phyloP scores from a whole-genome alignment of 2,329 filamentous ascomycete species.

The Pestalotiopsis sp. region DNA sequence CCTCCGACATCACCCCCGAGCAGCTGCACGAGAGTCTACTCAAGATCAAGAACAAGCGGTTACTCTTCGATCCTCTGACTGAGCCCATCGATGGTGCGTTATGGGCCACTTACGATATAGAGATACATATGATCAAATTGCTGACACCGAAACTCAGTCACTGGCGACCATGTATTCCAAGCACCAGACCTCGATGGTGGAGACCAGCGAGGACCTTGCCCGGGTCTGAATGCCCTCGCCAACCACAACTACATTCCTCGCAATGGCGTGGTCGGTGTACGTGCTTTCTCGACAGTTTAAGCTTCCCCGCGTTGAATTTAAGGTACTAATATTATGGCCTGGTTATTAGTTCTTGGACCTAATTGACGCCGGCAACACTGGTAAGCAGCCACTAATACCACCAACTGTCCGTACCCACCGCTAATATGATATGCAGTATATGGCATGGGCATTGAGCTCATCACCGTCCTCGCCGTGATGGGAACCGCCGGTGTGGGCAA shows the following conservation, averaged over 20 bases:
- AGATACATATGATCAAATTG: background rate
- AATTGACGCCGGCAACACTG: conserved; percentile 35
- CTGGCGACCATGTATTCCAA: conserved; percentile 21
- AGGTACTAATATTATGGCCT: background rate
- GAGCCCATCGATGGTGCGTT: conserved; percentile 20
- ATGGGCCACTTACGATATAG: background rate
- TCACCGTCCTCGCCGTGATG: conserved; percentile 44
- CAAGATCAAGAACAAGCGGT: conserved; percentile 20
- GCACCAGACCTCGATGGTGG: conserved; percentile 22
- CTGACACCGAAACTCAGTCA: conserved; percentile 9
- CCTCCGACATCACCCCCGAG: conserved; percentile 14
- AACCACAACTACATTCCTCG: conserved; percentile 32
- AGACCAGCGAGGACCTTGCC: conserved; percentile 30
- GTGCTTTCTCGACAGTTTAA: background rate
- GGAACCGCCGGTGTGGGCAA: conserved; percentile 53
- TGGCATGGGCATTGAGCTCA: conserved; percentile 49
- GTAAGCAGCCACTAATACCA: background rate
- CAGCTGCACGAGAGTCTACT: conserved; percentile 17
- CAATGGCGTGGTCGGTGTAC: conserved; percentile 26
- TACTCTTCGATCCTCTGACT: conserved; percentile 21
- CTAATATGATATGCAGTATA: conserved; percentile 31
- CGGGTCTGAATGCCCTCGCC: conserved; percentile 31
- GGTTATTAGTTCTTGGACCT: conserved; percentile 26
- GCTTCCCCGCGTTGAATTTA: no score
- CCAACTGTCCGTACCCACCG: background rate